Evolutionary conservation across 2,329 filamentous ascomycete species (phyloP), one percentile per base, ranked within the genome.

Genomic region (Zasmidium cellare): DNA sequence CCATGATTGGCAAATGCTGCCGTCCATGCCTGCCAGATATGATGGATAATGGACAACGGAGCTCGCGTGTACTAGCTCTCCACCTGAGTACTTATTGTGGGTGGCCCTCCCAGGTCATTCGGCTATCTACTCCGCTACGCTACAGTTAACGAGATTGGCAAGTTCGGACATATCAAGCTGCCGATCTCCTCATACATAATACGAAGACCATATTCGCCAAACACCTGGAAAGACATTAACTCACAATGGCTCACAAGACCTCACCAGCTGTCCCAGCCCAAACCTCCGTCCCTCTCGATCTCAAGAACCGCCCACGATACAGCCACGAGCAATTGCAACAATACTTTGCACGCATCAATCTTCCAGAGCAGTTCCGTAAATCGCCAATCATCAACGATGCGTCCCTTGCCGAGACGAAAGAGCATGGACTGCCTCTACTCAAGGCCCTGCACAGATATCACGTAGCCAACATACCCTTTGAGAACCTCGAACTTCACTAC

Each of bases 401-500:
- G 9, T 55, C 48, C 2, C 55, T 67, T 7, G 66, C 66, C 19
- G 35, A 31, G 2, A 63, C 67, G 9, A 63, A 62, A 25, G 57
- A 66, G 25, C 57, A 69, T 60, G 69, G 67, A 12, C 62, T 71
- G 3, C 64, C 63, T 9, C 56, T 72, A 11, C 55, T 72, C 1
- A 53, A 58, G 28, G 65, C 65, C 9, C 47, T 73, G 3, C 63
- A 67, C 16, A 66, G 63, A 14, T 61, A 66, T 16, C 81, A 84
- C 51, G 68, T 84, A 6, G 71, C 73, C 19, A 68, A 74, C 11
- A 75, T 85, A 7, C 81, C 82, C 0, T 86, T 84, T 69, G 83
- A 84, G 24, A 86, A 85, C 60, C 71, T 85, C 11, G 75, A 73
- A 1, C 72, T 86, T 45, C 84, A 86, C 65, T 83, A 83, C 65